Base-by-base conservation (phyloP, 352 stramenopile species). In the Proteromonas lacertae region DNA sequence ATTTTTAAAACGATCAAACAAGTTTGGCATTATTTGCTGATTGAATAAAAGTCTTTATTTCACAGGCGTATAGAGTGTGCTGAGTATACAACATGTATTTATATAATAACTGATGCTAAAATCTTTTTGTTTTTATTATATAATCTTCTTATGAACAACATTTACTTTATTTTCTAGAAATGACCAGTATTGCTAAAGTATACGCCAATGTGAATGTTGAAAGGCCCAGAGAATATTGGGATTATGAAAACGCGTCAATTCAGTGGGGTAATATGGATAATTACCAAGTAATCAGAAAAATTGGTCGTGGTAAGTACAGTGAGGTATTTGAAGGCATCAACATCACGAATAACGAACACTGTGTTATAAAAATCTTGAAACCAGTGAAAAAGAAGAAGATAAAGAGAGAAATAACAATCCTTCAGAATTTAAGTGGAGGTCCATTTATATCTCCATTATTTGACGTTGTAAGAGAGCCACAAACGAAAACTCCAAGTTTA, bases 311-410 rank as follows among this genome's bases (percentile, higher is more conserved):
- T 41, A 96, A 96, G 64, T 98, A 96, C 58, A 90, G 66, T 42
- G 86, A 98, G 48, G 80, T 93, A 35, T 91, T 92, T 44, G 69
- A 88, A 46, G 86, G 86, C n/a, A 74, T 91, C 48, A 94, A 93
- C 46, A 66, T 92, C 18, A 56, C 59, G 14, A 95, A 79, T 52
- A 87, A 87, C 45, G 71, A 64, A 24, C 84, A 89, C 45, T 96
- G 82, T 53, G 82, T 95, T n/a, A 87, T 98, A 44, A 98, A 98
- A 64, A 95, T 98, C 49, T 65, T 98, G 33, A 98, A 98, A 59
- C 86, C 86, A 10, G 83, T 98, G n/a, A 95, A 96, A 68, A 96
- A 96, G 66, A 96, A 96, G 61, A 98, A 98, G 62, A 95, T 97
- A 54, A 94, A 94, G 53, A 66, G 71, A 50, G 75, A 90, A 51